phyloP scores from a whole-genome alignment of 768 basidiomycete genomes.

The Cystofilobasidium ferigula region DNA sequence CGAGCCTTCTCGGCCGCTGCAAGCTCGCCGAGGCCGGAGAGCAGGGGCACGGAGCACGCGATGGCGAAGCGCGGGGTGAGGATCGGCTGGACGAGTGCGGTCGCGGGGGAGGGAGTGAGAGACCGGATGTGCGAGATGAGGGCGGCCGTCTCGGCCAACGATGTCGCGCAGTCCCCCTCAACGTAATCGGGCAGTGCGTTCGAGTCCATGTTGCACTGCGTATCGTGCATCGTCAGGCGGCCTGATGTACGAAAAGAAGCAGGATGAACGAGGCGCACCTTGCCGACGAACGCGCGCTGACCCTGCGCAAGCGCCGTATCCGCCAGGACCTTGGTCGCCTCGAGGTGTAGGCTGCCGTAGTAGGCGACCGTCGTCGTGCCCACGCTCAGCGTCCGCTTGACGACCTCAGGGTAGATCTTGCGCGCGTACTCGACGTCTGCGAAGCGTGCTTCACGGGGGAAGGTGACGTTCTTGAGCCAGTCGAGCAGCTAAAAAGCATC shows the following conservation, averaged over 20 bases:
- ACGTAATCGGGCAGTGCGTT: slow-evolving; percentile 58
- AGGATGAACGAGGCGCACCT: slow-evolving; percentile 42
- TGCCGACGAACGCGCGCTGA: slow-evolving; percentile 73
- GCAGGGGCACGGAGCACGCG: slow-evolving; percentile 63
- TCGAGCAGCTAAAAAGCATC: slow-evolving; percentile 56
- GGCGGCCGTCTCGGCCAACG: slow-evolving; percentile 52
- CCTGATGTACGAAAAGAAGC: background rate
- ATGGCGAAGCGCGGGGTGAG: slow-evolving; percentile 95
- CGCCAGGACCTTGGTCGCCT: slow-evolving; percentile 69
- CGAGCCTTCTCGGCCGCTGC: slow-evolving; percentile 40
- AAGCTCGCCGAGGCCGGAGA: slow-evolving; percentile 52
- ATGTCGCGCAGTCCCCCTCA: slow-evolving; percentile 51
- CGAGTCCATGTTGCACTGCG: slow-evolving; percentile 76
- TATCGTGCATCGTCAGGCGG: too few species aligned
- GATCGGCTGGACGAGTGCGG: slow-evolving; percentile 68
- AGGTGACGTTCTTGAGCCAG: slow-evolving; percentile 76
- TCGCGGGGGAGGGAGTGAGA: slow-evolving; percentile 34
- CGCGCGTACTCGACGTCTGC: slow-evolving; percentile 57
- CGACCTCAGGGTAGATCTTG: slow-evolving; percentile 57
- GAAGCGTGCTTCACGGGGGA: slow-evolving; percentile 75
- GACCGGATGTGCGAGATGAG: slow-evolving; percentile 61
- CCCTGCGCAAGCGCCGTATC: slow-evolving; percentile 58
- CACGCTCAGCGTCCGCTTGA: slow-evolving; percentile 56
- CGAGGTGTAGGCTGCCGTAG: slow-evolving; percentile 59
- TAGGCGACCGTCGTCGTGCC: slow-evolving; percentile 82